Evolutionary conservation across 2,329 filamentous ascomycete genomes (phyloP), one percentile per base, ranked within the genome.

Genomic region (Penicillium brasilianum): DNA sequence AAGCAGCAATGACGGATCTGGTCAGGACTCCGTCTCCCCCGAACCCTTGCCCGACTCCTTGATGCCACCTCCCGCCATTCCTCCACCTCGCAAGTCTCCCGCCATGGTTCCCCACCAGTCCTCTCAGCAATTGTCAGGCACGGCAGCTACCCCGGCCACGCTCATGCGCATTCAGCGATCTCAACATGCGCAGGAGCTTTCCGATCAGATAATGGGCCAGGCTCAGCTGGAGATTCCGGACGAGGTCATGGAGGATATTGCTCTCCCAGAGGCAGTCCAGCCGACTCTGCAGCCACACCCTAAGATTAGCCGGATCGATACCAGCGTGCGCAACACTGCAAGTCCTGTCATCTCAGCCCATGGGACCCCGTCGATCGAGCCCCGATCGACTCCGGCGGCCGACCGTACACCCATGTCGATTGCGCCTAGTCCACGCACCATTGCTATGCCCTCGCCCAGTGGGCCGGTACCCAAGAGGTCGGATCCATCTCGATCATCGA

Each of bases 121-220:
- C 34, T 37, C 50, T 4, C 50, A 53, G 20, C 66, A 74, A 57
- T 64, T 73, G 51, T 63, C 69, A 28, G 68, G 86, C 51, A 78
- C 88, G 55, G 91, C 91, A 11, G 93, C 92, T 1, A 96, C 93
- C 0, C 93, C 93, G 0, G 92, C 93, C 9, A 96, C 93, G 7
- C 79, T 97, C 60, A 97, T 97, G 90, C 90, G 87, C 69, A 82
- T 94, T 46, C 84, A 69, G 55, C 85, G 84, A 64, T 82, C 81
- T 58, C 76, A 76, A 25, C 73, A 73, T 57, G 74, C 77, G 14
- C 77, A 82, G 32, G 71, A 78, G 20, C 57, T 62, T 74, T 74
- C 61, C 67, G 74, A 66, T 74, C 73, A 73, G 57, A 76, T 77
- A 34, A 69, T 72, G 16, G 67, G 73, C 25, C 74, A 73, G 36